Evolutionary conservation across 768 basidiomycete species (phyloP), one percentile per base, ranked within the genome.

Genomic region (Leccinum rimulosum): DNA sequence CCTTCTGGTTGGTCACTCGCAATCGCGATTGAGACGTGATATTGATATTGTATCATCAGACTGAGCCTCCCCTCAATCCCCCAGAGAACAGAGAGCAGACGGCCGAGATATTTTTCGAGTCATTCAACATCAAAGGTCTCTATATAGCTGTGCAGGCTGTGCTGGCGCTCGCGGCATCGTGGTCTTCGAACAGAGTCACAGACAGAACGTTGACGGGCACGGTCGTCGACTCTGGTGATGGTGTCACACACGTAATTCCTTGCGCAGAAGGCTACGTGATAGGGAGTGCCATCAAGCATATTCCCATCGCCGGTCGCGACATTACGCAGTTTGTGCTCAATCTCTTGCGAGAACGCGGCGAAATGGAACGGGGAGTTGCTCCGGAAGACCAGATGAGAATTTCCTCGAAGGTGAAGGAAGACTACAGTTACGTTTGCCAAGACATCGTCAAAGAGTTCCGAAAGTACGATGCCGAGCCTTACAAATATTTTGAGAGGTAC

Each of bases 101-200:
- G 0, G 97, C 97, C 19, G 96, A 98, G 73, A 98, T 98, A 78
- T 98, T 99, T 84, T 99, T 98, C 74, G 97, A 99, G 77, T 96
- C 94, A 0, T 99, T 99, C 86, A 98, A 98, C 76, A 95, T 98
- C 78, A 91, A 95, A 71, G 96, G 96, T 22, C 82, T 98, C 48
- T 98, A 98, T 75, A 98, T 99, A 67, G 97, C 95, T 54, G 97
- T 99, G 0, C 97, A 98, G 73, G 97, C 97, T 36, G 97, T 99
- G 6, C 87, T 99, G 10, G 97, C 97, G 0, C 90, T 99, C 62
- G 97, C 97, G 4, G 96, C 96, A 0, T 95, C 94, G 1, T 98
- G 97, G 97, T 84, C 94, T 1, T 95, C 92, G 60, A 91, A 89
- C 73, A 85, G 88, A 61, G 92, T 92, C 62, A 84, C 84, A 22